phyloP scores from a whole-genome alignment of 2,329 filamentous ascomycete genomes.

The Pseudopyrenochaeta lycopersici region DNA sequence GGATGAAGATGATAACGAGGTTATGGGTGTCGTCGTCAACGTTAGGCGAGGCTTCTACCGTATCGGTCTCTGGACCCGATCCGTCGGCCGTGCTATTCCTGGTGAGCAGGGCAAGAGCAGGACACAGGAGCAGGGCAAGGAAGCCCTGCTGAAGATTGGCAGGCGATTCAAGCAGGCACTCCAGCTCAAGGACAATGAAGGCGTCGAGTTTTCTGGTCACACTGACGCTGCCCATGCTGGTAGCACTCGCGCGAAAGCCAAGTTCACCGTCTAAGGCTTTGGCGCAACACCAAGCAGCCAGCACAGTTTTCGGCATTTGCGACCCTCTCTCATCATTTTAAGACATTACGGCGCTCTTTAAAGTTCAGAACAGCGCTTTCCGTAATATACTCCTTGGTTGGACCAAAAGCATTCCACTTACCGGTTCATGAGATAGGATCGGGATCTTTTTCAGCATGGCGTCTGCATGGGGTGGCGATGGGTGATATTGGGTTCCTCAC shows the following conservation, averaged over 20 bases:
- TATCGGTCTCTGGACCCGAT: conserved; percentile 96
- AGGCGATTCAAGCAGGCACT: conserved; percentile 92
- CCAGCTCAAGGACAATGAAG: conserved; percentile 77
- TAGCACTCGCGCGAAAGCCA: conserved; percentile 94
- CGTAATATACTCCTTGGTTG: conserved; percentile 32
- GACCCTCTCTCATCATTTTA: conserved; percentile 8
- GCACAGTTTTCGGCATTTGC: conserved; percentile 6
- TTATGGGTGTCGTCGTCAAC: conserved; percentile 99
- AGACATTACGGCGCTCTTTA: conserved; percentile 14
- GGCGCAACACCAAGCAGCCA: conserved; percentile 3
- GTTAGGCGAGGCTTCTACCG: conserved; percentile 98
- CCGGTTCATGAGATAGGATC: conserved; percentile 38
- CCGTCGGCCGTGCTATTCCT: conserved; percentile 84
- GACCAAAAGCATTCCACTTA: conserved; percentile 39
- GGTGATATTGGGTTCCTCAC: conserved; percentile 40
- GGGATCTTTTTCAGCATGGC: conserved; percentile 45
- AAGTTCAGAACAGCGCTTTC: conserved; percentile 19
- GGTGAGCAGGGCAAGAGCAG: conserved; percentile 81
- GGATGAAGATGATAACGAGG: conserved; percentile 91
- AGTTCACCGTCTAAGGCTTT: conserved; percentile 77
- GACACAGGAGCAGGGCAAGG: conserved; percentile 81
- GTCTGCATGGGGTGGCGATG: conserved; percentile 49
- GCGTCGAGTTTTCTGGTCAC: conserved; percentile 95
- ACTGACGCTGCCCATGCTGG: conserved; percentile 92
- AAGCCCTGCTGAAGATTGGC: conserved; percentile 85